phyloP scores from a whole-genome alignment of 2,329 filamentous ascomycete genomes.

The Fusarium tjaetaba region DNA sequence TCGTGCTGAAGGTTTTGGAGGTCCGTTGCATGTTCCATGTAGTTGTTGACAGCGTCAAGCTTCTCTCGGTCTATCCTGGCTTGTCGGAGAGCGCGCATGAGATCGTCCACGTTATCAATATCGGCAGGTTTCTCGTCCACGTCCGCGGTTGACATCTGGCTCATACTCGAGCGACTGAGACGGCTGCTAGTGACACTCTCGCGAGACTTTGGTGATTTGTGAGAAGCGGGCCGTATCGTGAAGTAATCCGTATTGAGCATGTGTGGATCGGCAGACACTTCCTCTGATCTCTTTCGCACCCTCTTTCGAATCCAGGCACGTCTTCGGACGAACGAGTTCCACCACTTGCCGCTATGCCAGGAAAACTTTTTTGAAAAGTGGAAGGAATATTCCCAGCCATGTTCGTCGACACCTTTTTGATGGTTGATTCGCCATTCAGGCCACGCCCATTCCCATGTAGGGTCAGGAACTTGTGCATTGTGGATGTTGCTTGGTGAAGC shows the following conservation, averaged over 20 bases:
- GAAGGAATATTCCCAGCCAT: slow-evolving; percentile 97
- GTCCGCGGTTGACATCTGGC: slow-evolving; percentile 51
- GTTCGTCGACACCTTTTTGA: slow-evolving; percentile 81
- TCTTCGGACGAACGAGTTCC: slow-evolving; percentile 92
- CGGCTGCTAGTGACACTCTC: slow-evolving; percentile 49
- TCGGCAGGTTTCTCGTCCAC: slow-evolving; percentile 66
- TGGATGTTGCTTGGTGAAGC: slow-evolving; percentile 74
- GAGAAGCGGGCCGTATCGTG: slow-evolving; percentile 70
- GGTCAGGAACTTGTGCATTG: slow-evolving; percentile 92
- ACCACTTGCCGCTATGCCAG: slow-evolving; percentile 94
- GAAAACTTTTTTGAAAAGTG: slow-evolving; percentile 78
- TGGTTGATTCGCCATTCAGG: slow-evolving; percentile 72
- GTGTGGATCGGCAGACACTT: slow-evolving; percentile 65
- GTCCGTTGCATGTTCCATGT: slow-evolving; percentile 82
- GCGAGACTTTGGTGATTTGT: slow-evolving; percentile 45
- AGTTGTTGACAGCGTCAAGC: slow-evolving; percentile 82
- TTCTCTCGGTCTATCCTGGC: slow-evolving; percentile 91
- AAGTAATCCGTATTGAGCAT: slow-evolving; percentile 83
- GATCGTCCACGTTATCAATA: slow-evolving; percentile 70
- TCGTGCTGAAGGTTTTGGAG: slow-evolving; percentile 77
- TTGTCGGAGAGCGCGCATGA: slow-evolving; percentile 74
- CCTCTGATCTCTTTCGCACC: slow-evolving; percentile 64
- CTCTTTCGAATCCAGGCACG: slow-evolving; percentile 88
- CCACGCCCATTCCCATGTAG: slow-evolving; percentile 91
- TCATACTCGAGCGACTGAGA: slow-evolving; percentile 51